Conservation (phyloP, 345 rosid genomes). For the Kernera saxatilis region DNA sequence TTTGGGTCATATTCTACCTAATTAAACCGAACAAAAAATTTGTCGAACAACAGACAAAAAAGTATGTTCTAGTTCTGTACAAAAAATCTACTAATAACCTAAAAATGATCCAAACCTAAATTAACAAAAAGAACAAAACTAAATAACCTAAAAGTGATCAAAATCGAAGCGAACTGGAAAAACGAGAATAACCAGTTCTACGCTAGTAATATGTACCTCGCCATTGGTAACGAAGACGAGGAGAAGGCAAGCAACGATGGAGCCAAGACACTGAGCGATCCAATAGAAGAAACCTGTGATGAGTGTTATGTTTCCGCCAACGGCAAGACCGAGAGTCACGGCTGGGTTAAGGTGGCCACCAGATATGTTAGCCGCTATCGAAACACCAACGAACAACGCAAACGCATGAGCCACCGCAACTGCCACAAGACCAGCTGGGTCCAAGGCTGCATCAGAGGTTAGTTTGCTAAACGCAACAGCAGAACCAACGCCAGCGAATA, state of each 20-base stretch:
- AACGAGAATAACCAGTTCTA: neutral
- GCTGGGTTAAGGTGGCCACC: constrained; percentile 93
- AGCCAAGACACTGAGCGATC: constrained; percentile 85
- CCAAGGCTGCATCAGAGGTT: constrained; percentile 62
- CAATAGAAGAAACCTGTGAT: constrained; percentile 76
- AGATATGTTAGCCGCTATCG: constrained; percentile 80
- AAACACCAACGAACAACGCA: constrained; percentile 71
- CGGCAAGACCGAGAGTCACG: constrained; percentile 76
- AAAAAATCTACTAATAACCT: neutral
- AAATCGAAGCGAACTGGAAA: neutral
- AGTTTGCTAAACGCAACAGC: constrained; percentile 79
- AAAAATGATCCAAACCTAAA: neutral
- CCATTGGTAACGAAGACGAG: constrained; percentile 59
- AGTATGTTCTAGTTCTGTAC: neutral
- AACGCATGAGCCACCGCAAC: constrained; percentile 80
- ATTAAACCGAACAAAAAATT: neutral
- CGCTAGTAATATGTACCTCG: constrained; percentile 26
- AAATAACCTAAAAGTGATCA: neutral
- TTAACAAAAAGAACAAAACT: neutral
- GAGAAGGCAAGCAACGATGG: constrained; percentile 78
- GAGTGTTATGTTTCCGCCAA: constrained; percentile 79
- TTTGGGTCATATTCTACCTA: neutral
- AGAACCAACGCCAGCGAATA: constrained; percentile 94
- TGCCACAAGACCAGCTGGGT: constrained; percentile 83
- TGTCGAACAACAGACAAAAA: neutral